These are phyloP conservation scores for Stephanodiscus minutulus DNA, from an alignment of 108 stramenopile species.

Conservation along the genomic window DNA sequence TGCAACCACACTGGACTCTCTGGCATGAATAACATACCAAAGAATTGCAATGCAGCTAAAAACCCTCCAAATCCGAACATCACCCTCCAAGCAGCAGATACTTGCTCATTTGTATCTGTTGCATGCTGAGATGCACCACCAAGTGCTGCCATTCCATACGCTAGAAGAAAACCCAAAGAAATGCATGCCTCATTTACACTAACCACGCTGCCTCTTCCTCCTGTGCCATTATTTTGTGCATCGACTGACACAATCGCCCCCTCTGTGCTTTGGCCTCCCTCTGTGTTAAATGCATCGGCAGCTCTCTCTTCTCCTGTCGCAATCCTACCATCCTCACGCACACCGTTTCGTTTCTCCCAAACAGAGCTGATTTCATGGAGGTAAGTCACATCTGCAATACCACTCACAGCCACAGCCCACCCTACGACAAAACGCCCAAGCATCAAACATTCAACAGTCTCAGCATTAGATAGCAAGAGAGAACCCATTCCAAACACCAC, in stretches of 20 bases:
- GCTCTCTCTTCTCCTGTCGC: neutral
- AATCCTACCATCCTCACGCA: constrained; percentile 3
- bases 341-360: constrained; percentile 23
- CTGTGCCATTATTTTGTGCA: constrained; percentile 1
- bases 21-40: constrained; percentile 70
- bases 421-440: constrained; percentile 67
- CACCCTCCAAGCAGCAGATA: constrained; percentile 51
- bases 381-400: constrained; percentile 73
- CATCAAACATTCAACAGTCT: constrained; percentile 37
- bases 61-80: constrained; percentile 66
- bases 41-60: constrained; percentile 63
- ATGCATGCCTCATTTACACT: constrained; percentile 81
- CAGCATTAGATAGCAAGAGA: constrained; percentile 43
- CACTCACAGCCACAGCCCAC: constrained; percentile 70
- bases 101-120: constrained; percentile 1
- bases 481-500: constrained; percentile 63
- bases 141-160: constrained; percentile 54
- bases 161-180: constrained; percentile 69
- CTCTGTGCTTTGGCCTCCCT: neutral
- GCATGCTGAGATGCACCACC: constrained; percentile 9
- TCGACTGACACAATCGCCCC: neutral
- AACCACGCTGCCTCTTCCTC: constrained; percentile 73
- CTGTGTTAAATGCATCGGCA: neutral
- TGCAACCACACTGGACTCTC: constrained; percentile 75
- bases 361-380: constrained; percentile 70